A percentile compares a stretch with the other conserved stretches of the same genome.
Evolutionary conservation across 441 rosid species (phyloP).

Genomic region (Dalechampia spathulata): DNA sequence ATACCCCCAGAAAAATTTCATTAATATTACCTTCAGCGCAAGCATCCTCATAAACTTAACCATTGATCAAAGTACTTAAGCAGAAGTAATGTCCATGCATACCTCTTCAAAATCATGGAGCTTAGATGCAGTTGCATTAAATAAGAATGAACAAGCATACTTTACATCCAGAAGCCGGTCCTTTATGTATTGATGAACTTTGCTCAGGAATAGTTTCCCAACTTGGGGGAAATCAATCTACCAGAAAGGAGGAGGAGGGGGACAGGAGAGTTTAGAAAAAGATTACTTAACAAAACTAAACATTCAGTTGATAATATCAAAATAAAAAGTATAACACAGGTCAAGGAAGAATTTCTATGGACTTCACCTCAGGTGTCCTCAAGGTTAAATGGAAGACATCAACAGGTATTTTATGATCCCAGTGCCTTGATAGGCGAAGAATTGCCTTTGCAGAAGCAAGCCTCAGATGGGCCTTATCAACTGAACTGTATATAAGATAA

Average conservation of each 20-base stretch:
- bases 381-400: slow-evolving; percentile 75
- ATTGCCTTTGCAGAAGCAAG: slow-evolving; percentile 96
- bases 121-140: slow-evolving; percentile 41
- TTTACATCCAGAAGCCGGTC: slow-evolving; percentile 85
- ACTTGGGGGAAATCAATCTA: slow-evolving; percentile 81
- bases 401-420: slow-evolving; percentile 90
- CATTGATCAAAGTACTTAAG: slow-evolving; percentile 8
- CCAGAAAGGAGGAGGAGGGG: slow-evolving; percentile 23
- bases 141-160: slow-evolving; percentile 84
- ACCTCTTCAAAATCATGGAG: slow-evolving; percentile 81
- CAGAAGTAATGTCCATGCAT: slow-evolving; percentile 20
- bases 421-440: slow-evolving; percentile 81
- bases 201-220: slow-evolving; percentile 64
- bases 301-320: slow-evolving; percentile 12
- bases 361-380: slow-evolving; percentile 64
- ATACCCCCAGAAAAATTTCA: slow-evolving; percentile 12
- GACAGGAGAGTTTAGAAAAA: not conserved
- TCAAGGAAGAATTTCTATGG: slow-evolving; percentile 6
- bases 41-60: not conserved
- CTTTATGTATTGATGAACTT: slow-evolving; percentile 92
- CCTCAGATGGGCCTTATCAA: slow-evolving; percentile 90
- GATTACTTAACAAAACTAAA: slow-evolving; percentile 5
- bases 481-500: slow-evolving; percentile 44
- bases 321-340: not conserved
- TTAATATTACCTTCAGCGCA: slow-evolving; percentile 8